Conservation (phyloP, 2,329 filamentous ascomycete genomes). For the Periconia digitata region DNA sequence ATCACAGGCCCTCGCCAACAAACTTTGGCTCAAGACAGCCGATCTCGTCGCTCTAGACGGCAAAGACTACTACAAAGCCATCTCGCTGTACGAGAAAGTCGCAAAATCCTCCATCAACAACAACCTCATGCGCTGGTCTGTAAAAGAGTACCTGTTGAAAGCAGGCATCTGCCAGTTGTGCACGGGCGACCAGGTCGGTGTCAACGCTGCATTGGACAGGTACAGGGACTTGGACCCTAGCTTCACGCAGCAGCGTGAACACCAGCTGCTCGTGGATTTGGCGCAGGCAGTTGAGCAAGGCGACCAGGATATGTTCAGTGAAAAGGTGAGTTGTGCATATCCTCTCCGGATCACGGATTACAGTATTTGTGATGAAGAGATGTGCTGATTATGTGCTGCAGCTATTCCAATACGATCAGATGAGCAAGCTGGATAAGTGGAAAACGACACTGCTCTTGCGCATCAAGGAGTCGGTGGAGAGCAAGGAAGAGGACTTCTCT, state of each 20-base stretch:
- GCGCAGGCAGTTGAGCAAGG: slow-evolving; percentile 72
- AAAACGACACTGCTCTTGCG: slow-evolving; percentile 84
- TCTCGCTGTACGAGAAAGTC: slow-evolving; percentile 72
- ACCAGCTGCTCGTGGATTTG: slow-evolving; percentile 78
- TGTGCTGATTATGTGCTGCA: slow-evolving; percentile 10
- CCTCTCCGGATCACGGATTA: neutral
- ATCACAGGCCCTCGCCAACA: slow-evolving; percentile 75
- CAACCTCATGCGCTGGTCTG: slow-evolving; percentile 64
- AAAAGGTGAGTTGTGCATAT: slow-evolving; percentile 60
- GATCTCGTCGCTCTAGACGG: slow-evolving; percentile 80
- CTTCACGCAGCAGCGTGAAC: slow-evolving; percentile 77
- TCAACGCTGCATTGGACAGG: slow-evolving; percentile 76
- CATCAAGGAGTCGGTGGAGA: slow-evolving; percentile 82
- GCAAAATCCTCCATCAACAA: slow-evolving; percentile 77
- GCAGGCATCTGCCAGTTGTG: slow-evolving; percentile 87
- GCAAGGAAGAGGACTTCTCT: slow-evolving; percentile 68
- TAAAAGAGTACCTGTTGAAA: slow-evolving; percentile 96
- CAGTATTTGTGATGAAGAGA: slow-evolving; percentile 48
- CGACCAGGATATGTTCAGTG: slow-evolving; percentile 80
- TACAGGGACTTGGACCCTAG: slow-evolving; percentile 69
- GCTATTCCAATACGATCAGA: slow-evolving; percentile 84
- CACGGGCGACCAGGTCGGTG: slow-evolving; percentile 73
- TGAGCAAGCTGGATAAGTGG: slow-evolving; percentile 95
- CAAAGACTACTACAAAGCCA: slow-evolving; percentile 56
- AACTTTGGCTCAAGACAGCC: slow-evolving; percentile 88